Conservation (phyloP, 495 filamentous ascomycete genomes). For the Lepraria neglecta region DNA sequence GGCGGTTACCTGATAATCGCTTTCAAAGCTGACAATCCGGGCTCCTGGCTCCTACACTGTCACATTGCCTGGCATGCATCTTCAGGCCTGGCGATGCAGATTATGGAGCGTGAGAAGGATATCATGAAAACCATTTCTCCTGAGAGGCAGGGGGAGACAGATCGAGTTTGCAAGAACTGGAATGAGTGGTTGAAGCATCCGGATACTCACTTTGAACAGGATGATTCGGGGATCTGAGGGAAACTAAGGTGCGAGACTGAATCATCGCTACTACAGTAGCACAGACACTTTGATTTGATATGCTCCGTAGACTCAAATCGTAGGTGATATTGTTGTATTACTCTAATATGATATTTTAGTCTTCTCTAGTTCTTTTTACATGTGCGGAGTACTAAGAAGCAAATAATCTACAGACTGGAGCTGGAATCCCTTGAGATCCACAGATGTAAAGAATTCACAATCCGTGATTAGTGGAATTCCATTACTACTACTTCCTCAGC, state of each 20-base stretch:
- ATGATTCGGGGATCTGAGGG: not conserved
- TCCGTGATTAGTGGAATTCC: too few species aligned
- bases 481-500: too few species aligned
- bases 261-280: not conserved
- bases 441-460: too few species aligned
- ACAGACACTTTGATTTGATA: not conserved
- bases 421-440: too few species aligned
- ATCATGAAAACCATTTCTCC: not conserved
- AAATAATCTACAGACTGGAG: too few species aligned
- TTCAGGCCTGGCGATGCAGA: conserved; percentile 34
- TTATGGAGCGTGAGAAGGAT: conserved; percentile 29
- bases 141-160: not conserved
- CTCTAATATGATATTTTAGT: too few species aligned
- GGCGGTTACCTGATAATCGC: conserved; percentile 46
- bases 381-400: too few species aligned
- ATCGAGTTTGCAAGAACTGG: not conserved
- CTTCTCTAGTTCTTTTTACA: too few species aligned
- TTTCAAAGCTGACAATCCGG: conserved; percentile 43
- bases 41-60: conserved; percentile 39
- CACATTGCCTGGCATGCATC: conserved; percentile 38
- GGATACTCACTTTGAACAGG: not conserved
- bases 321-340: too few species aligned
- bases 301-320: too few species aligned
- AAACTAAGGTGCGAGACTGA: too few species aligned
- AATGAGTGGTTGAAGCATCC: not conserved